Evolutionary conservation across 306 rosid genomes (phyloP), one percentile per base, ranked within the genome.

Genomic region (Lathyrus tuberosus): DNA sequence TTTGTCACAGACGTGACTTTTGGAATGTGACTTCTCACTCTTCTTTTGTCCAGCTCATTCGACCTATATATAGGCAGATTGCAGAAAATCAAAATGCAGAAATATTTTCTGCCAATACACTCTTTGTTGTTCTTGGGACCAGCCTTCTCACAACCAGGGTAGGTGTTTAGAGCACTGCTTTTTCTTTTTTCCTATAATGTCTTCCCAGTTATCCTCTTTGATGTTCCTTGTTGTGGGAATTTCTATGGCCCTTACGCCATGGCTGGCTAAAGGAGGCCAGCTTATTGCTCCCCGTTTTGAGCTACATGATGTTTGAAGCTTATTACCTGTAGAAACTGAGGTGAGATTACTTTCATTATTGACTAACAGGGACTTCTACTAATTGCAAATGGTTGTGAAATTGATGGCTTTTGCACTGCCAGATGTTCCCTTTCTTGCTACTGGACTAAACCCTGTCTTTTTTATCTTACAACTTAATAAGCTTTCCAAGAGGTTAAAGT

Each of bases 91-190:
- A 87, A 76, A 95, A 91, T 76, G 95, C 99, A 57, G 99, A 95
- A 78, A 95, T 95, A 80, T 95, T 95, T 87, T 95, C 99, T 41
- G 97, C 99, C 73, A 89, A 91, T 77, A 91, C 99, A 41, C 88
- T 95, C 75, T 89, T 95, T 76, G 97, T 95, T 85, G 91, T 95
- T 75, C 89, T 95, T 72, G 99, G 99, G 80, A 95, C 99, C 38
- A 95, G 99, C 80, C 95, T 95, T 65, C 96, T 95, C 58, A 95
- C 99, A 59, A 97, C 99, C 58, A 87, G 99, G 91, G 97, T 95
- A 86, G 44, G 80, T 74, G 60, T 58, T 64, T 49, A 35, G 48
- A 10, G 15, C 31, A n/a, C 40, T 73, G 53, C 31, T 64, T 78
- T 26, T 74, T 33, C 37, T 43, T 63, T 57, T 68, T 52, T 13